phyloP scores from a whole-genome alignment of 2,329 filamentous ascomycete genomes.

The Dryadomyces quercivorus region DNA sequence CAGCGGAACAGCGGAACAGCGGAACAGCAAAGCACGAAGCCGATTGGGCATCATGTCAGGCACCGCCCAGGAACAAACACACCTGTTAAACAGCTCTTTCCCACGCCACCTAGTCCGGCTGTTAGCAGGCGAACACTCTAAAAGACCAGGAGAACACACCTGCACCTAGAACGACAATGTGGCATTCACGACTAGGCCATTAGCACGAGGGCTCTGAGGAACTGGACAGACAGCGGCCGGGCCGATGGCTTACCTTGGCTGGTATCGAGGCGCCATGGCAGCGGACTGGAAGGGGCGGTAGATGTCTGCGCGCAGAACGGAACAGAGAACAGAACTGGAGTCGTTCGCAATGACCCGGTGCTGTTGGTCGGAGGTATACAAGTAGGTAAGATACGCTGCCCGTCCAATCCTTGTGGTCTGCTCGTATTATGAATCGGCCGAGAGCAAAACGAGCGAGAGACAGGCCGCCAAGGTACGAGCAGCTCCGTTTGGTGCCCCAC shows the following conservation, averaged over 20 bases:
- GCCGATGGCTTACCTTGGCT: constrained; percentile 1
- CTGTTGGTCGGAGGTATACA: background rate
- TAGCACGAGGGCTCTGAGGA: background rate
- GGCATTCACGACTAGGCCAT: constrained; percentile 55
- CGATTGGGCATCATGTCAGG: background rate
- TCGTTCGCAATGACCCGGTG: background rate
- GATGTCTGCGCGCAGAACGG: too few relatives aligned
- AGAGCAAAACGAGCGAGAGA: background rate
- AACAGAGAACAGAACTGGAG: background rate
- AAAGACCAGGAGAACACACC: constrained; percentile 38
- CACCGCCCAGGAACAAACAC: constrained; percentile 19
- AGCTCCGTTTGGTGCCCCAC: background rate
- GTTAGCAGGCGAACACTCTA: background rate
- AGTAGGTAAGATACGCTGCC: background rate
- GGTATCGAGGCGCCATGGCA: constrained; percentile 10
- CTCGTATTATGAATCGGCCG: background rate
- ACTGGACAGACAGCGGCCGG: background rate
- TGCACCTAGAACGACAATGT: constrained; percentile 72
- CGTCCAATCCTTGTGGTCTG: background rate
- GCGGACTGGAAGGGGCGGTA: background rate
- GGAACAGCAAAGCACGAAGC: background rate
- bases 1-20: too few relatives aligned
- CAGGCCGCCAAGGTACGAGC: background rate
- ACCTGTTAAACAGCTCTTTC: constrained; percentile 89
- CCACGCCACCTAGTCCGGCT: constrained; percentile 57